A percentile compares a stretch with the other conserved stretches of the same genome.
Evolutionary conservation across 768 basidiomycete genomes (phyloP).

Genomic region (Trametes cubensis): DNA sequence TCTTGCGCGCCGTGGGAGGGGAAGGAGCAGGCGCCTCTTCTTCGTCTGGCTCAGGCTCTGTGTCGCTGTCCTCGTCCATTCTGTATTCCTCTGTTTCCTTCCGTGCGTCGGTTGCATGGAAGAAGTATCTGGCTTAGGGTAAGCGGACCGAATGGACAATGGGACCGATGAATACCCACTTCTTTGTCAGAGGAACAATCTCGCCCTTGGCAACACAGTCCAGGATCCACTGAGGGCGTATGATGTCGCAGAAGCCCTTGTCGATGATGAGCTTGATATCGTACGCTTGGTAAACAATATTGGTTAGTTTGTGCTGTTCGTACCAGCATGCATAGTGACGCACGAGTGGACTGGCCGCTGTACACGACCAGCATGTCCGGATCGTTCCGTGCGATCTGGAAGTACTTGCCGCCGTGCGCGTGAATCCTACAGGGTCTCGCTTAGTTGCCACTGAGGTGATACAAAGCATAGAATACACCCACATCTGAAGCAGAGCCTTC

Average conservation of each 20-base stretch:
- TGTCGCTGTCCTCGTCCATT: slow-evolving; percentile 39
- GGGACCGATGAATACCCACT: slow-evolving; percentile 43
- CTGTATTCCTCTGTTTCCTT: slow-evolving; percentile 55
- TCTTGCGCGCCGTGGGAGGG: slow-evolving; percentile 5
- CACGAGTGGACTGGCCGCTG: slow-evolving; percentile 69
- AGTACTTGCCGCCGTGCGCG: slow-evolving; percentile 65
- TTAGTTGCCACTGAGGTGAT: not conserved
- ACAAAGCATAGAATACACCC: slow-evolving; percentile 22
- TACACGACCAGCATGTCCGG: slow-evolving; percentile 63
- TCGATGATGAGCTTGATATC: slow-evolving; percentile 71
- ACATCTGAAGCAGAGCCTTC: slow-evolving; percentile 69
- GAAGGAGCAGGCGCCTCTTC: slow-evolving; percentile 1
- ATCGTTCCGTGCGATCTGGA: slow-evolving; percentile 61
- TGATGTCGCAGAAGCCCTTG: slow-evolving; percentile 69
- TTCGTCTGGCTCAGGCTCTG: slow-evolving; percentile 23
- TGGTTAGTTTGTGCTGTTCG: not conserved
- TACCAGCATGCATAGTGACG: slow-evolving; percentile 31
- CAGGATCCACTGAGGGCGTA: slow-evolving; percentile 80
- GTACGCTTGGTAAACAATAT: slow-evolving; percentile 49
- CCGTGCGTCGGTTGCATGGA: slow-evolving; percentile 64
- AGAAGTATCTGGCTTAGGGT: slow-evolving; percentile 65
- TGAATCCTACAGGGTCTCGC: slow-evolving; percentile 53
- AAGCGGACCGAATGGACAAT: not conserved
- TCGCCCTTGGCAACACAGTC: slow-evolving; percentile 70
- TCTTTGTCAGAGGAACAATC: slow-evolving; percentile 64